Base-by-base conservation (phyloP, 1,284 basidiomycete genomes). In the Pterulicium gracile region DNA sequence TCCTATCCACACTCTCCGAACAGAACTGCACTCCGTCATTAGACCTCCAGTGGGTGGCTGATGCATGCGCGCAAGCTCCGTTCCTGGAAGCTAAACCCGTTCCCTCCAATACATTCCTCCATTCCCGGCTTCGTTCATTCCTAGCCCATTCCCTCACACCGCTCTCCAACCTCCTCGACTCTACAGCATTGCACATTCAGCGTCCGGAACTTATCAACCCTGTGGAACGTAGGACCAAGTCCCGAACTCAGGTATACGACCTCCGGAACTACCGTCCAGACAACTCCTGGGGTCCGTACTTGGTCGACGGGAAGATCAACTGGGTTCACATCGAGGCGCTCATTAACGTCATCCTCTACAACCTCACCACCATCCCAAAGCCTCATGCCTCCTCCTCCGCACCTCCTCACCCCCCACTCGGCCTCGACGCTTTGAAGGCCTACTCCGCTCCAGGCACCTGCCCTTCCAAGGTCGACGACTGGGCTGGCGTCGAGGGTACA, bases 401-500 rank as follows among this genome's bases (percentile, higher is more conserved):
- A 7, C 36, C 36, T 10, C 36, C 36, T 39, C 36, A 61, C 42
- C 80, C 81, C 0, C 72, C 68, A 13, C 55, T 65, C 19, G 70
- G 73, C 2, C 56, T 81, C 20, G 65, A 75, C 40, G 67, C 72
- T 13, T 66, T 70, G 14, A 62, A 75, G 10, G 64, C 70, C 18
- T 72, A 73, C 55, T 77, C 76, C 19, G 72, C 74, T 4, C 70
- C 72, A n/a, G 67, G 63, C 12, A 48, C 59, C 23, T 39, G n/a
- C 15, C 4, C 36, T 10, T 52, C 49, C 10, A 56, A 57, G 40
- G 54, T 61, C 17, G 52, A 58, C 24, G 81, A 84, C 57, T 85
- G 82, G 82, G 80, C 81, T 21, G 80, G 80, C 10, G 70, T 83
- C 3, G 75, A 78, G 58, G 81, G 80, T 56, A 72, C 68, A 14